phyloP scores from a whole-genome alignment of 2,329 filamentous ascomycete species.

The Aspergillus sp. region DNA sequence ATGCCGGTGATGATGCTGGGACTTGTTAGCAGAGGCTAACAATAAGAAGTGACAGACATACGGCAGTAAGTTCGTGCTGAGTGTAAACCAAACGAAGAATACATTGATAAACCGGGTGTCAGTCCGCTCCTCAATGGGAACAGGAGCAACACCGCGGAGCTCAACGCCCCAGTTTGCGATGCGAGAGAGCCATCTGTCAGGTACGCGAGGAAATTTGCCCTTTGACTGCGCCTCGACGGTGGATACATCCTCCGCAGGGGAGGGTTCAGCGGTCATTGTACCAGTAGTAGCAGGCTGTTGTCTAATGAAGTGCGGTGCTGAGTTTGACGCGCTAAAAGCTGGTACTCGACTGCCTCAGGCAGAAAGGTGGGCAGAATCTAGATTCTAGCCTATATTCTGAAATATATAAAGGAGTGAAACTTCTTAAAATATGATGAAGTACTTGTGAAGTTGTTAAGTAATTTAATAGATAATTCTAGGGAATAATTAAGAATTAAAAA shows the following conservation, averaged over 20 bases:
- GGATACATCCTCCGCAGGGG: not conserved
- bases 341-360: too few species aligned
- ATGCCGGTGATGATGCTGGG: slow-evolving; percentile 10
- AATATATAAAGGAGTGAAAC: too few species aligned
- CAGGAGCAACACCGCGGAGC: slow-evolving; percentile 6
- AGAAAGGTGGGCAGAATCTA: too few species aligned
- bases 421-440: too few species aligned
- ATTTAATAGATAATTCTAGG: too few species aligned
- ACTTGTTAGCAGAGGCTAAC: not conserved
- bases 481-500: too few species aligned
- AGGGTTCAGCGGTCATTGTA: not conserved
- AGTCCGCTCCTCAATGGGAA: slow-evolving; percentile 8
- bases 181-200: slow-evolving; percentile 5
- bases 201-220: not conserved
- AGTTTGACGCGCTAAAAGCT: too few species aligned
- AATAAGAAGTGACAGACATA: not conserved
- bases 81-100: slow-evolving; percentile 13
- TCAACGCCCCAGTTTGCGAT: slow-evolving; percentile 11
- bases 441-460: too few species aligned
- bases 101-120: slow-evolving; percentile 12
- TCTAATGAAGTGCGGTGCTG: too few species aligned
- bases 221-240: not conserved
- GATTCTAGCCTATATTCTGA: too few species aligned
- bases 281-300: not conserved
- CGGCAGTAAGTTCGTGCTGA: slow-evolving; percentile 10